phyloP scores from a whole-genome alignment of 1,284 basidiomycete species.

The Microbotryum saponariae region DNA sequence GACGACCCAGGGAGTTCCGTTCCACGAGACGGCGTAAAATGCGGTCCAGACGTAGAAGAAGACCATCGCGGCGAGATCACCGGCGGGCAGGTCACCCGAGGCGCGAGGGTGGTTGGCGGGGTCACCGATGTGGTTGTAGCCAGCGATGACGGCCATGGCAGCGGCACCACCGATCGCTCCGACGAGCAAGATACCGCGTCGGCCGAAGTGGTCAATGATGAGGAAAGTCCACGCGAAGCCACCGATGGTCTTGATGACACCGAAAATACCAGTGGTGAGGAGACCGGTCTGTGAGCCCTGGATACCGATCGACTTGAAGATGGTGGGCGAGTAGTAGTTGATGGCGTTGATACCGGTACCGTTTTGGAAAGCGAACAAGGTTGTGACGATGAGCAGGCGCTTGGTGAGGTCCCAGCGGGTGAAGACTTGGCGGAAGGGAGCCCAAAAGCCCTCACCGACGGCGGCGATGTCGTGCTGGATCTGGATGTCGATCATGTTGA shows the following conservation, averaged over 20 bases:
- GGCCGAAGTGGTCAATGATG: conserved; percentile 43
- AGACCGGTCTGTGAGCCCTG: conserved; percentile 47
- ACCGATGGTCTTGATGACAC: conserved; percentile 43
- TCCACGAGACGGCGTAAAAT: conserved; percentile 35
- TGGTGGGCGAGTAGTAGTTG: conserved; percentile 63
- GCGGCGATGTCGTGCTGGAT: conserved; percentile 19
- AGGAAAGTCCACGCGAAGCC: conserved; percentile 39
- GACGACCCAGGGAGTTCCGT: conserved; percentile 40
- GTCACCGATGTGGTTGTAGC: conserved; percentile 34
- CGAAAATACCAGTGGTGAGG: conserved; percentile 49
- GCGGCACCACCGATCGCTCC: conserved; percentile 46
- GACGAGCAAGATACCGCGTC: conserved; percentile 45
- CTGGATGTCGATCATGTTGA: conserved; percentile 20
- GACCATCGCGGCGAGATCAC: conserved; percentile 38
- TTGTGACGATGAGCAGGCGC: conserved; percentile 40
- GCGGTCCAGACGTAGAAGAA: conserved; percentile 41
- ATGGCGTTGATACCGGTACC: conserved; percentile 49
- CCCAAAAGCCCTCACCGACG: conserved; percentile 18
- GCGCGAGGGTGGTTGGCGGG: conserved; percentile 18
- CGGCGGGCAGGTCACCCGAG: conserved; percentile 29
- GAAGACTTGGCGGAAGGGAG: conserved; percentile 18
- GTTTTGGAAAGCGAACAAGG: conserved; percentile 25
- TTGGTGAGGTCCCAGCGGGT: conserved; percentile 11
- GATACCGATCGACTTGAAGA: conserved; percentile 51
- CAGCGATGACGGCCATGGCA: conserved; percentile 41